Evolutionary conservation across 495 filamentous ascomycete genomes (phyloP).

Genomic region (Aspergillus biplanus): DNA sequence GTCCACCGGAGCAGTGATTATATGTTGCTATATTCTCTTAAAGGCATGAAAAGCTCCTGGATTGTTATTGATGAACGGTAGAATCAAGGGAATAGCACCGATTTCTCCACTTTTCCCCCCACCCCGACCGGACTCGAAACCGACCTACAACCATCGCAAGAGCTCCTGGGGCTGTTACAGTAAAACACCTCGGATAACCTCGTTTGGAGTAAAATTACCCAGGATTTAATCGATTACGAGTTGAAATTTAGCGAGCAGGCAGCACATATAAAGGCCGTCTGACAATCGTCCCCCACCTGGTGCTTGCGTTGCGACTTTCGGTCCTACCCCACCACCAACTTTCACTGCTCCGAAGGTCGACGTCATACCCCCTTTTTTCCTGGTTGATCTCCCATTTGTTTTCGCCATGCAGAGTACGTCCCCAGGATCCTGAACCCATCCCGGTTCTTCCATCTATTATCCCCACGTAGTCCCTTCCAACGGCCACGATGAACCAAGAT

Average conservation of each 20-base stretch:
- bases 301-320: background rate
- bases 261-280: conserved; percentile 14
- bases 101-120: conserved; percentile 38
- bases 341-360: conserved; percentile 4
- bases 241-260: background rate
- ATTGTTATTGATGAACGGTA: background rate
- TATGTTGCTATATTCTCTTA: background rate
- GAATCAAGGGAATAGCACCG: conserved; percentile 11
- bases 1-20: background rate
- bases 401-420: conserved; percentile 35
- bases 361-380: conserved; percentile 22
- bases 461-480: background rate
- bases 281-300: background rate
- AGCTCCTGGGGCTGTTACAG: conserved; percentile 14
- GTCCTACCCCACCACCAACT: conserved; percentile 9
- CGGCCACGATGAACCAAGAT: conserved; percentile 16
- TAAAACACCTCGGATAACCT: conserved; percentile 11
- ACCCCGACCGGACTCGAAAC: conserved; percentile 15
- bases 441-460: conserved; percentile 9
- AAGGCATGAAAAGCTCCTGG: background rate
- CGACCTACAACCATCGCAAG: conserved; percentile 15
- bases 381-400: conserved; percentile 19
- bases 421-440: background rate
- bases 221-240: conserved; percentile 2
- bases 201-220: conserved; percentile 18